phyloP scores from a whole-genome alignment of 2,329 filamentous ascomycete genomes.

The Talaromyces albobiverticillius region DNA sequence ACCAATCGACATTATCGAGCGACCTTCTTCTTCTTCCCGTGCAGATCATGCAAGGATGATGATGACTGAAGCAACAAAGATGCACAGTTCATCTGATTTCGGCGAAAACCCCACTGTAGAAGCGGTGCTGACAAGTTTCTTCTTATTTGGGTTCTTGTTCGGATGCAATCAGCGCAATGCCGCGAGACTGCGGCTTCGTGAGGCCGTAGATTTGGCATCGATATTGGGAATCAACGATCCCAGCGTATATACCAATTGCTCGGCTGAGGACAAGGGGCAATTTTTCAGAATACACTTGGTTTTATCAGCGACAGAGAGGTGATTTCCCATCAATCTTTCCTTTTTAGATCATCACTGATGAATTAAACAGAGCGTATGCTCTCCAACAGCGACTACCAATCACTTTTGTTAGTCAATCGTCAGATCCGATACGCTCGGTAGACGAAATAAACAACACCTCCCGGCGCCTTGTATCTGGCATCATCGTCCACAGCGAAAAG shows the following conservation, averaged over 20 bases:
- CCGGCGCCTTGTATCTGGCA: constrained; percentile 35
- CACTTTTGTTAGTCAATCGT: constrained; percentile 40
- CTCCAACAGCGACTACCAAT: constrained; percentile 42
- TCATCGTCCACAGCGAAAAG: constrained; percentile 44
- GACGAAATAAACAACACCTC: constrained; percentile 37
- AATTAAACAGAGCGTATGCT: constrained; percentile 36
- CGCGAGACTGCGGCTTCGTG: constrained; percentile 74
- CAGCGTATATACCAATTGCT: constrained; percentile 34
- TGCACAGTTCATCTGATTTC: constrained; percentile 42
- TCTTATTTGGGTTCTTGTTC: constrained; percentile 70
- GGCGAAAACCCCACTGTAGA: constrained; percentile 41
- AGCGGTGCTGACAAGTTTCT: constrained; percentile 65
- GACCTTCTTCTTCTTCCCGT: constrained; percentile 32
- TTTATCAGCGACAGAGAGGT: constrained; percentile 37
- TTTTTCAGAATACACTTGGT: constrained; percentile 36
- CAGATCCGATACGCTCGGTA: constrained; percentile 25
- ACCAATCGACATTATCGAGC: constrained; percentile 44
- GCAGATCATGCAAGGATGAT: constrained; percentile 39
- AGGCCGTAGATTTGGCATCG: constrained; percentile 53
- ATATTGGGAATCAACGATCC: constrained; percentile 41
- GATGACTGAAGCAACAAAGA: constrained; percentile 43
- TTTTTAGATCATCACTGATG: not conserved
- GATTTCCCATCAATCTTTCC: not conserved
- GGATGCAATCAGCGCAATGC: constrained; percentile 70
- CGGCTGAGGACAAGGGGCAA: constrained; percentile 38